Base-by-base conservation (phyloP, 2,329 filamentous ascomycete genomes). In the Plenodomus tracheiphilus region DNA sequence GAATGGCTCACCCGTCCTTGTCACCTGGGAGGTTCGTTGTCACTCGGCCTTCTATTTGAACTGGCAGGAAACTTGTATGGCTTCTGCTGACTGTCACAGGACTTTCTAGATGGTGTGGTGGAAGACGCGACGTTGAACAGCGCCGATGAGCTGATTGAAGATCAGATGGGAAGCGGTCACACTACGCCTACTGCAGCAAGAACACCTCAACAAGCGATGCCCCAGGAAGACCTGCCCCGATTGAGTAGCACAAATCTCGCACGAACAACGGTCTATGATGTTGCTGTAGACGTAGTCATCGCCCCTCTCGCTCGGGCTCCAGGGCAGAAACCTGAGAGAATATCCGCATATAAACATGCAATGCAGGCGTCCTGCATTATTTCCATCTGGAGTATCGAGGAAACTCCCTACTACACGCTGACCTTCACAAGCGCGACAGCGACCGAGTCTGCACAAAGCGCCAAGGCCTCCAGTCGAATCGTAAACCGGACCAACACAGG, bases 301-400 rank as follows among this genome's bases (percentile, higher is more conserved):
- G 79, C 82, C 13, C 78, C 80, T 10, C 51, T 56, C 13, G 43
- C 43, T 41, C 54, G 54, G 6, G 52, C 50, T 10, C 32, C 47
- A 16, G 53, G 53, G 18, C 48, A 51, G 34, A 59, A 54, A 25
- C 44, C 39, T 20, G 58, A 63, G 28, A 54, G 43, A 41, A 60
- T 48, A 32, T 39, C 35, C 8, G 46, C 59, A 4, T 53, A 59
- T 21, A 47, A 56, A 8, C 47, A 63, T 25, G 73, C 78, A 25
- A 69, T 83, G 0, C 82, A 83, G 54, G 85, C 88, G 18, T 87
- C 86, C 56, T 89, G 91, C 85, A 89, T 91, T 39, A 83, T 91
- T 18, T 88, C 85, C 0, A 81, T 89, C 6, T 92, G 87, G 85
- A 77, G 82, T n/a, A 82, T 87, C 34, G 83, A 88, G 36, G 78